A percentile compares a stretch with the other conserved stretches of the same genome.
Conservation (phyloP, 2,329 filamentous ascomycete species). For the Harringtonia aguacate region DNA sequence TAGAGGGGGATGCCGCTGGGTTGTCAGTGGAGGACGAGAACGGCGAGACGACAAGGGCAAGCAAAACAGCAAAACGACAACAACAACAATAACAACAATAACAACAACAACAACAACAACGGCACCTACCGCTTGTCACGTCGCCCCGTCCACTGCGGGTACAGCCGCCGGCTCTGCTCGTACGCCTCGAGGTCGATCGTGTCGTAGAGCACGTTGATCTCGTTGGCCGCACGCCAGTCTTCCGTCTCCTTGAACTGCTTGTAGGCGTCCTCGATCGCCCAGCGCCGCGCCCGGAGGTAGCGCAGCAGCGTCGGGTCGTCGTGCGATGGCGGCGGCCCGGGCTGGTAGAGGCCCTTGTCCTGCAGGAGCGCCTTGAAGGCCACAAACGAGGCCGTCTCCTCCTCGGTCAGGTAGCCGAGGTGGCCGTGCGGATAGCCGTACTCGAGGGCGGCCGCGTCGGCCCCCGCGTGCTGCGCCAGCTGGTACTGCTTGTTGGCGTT, state of each 20-base stretch:
- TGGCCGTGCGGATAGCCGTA: conserved; percentile 64
- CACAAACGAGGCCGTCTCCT: conserved; percentile 55
- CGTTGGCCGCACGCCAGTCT: conserved; percentile 72
- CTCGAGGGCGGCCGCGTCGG: conserved; percentile 15
- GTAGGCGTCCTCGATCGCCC: conserved; percentile 66
- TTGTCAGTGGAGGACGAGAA: too few species aligned
- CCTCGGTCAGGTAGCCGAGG: conserved; percentile 60
- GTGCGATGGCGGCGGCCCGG: conserved; percentile 48
- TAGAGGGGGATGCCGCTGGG: conserved; percentile 87
- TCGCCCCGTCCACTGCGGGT: conserved; percentile 90
- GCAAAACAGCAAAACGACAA: not conserved
- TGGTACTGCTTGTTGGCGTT: not conserved
- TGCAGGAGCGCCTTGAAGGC: conserved; percentile 62
- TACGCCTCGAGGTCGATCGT: conserved; percentile 80
- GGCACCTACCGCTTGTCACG: conserved; percentile 51
- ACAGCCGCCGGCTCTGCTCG: conserved; percentile 69
- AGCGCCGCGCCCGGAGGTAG: conserved; percentile 76
- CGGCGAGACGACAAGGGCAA: not conserved
- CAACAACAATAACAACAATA: conserved; percentile 2
- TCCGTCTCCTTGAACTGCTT: conserved; percentile 82
- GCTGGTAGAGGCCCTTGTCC: conserved; percentile 53
- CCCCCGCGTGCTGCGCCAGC: not conserved
- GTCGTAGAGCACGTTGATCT: conserved; percentile 69
- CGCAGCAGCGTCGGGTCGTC: conserved; percentile 70
- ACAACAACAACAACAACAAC: too few species aligned